Percentiles rank a stretch among this genome's conserved stretches.
phyloP scores from a whole-genome alignment of 2,329 filamentous ascomycete species.

The Botrytis deweyae region DNA sequence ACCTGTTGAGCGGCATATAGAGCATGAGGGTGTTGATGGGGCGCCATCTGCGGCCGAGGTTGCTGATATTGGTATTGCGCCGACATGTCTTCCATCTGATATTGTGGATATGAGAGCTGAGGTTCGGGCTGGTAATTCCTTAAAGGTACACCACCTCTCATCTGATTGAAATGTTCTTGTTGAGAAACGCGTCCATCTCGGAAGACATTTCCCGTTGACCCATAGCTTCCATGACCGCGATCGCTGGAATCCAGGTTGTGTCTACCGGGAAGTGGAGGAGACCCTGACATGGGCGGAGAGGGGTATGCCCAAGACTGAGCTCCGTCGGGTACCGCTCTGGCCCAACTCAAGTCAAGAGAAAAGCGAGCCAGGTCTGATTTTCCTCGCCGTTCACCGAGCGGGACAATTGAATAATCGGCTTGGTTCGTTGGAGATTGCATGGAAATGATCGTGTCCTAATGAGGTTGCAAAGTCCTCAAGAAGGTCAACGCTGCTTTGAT shows the following conservation, averaged over 20 bases:
- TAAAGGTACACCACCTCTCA: slow-evolving; percentile 34
- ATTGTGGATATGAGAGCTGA: slow-evolving; percentile 31
- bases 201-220: slow-evolving; percentile 50
- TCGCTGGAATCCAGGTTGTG: slow-evolving; percentile 57
- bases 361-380: slow-evolving; percentile 55
- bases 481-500: slow-evolving; percentile 28
- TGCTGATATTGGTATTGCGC: slow-evolving; percentile 32
- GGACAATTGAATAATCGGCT: slow-evolving; percentile 42
- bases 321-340: slow-evolving; percentile 54
- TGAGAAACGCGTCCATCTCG: slow-evolving; percentile 41
- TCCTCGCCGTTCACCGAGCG: slow-evolving; percentile 60
- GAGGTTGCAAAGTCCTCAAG: slow-evolving; percentile 23
- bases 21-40: slow-evolving; percentile 30
- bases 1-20: slow-evolving; percentile 31
- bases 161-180: slow-evolving; percentile 32
- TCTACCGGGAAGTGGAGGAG: slow-evolving; percentile 61
- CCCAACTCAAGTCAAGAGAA: slow-evolving; percentile 56
- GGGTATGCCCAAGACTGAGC: slow-evolving; percentile 62
- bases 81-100: slow-evolving; percentile 32
- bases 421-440: slow-evolving; percentile 55
- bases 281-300: slow-evolving; percentile 73
- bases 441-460: slow-evolving; percentile 40
- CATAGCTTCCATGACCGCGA: slow-evolving; percentile 51
- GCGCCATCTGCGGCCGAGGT: slow-evolving; percentile 27
- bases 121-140: slow-evolving; percentile 44